phyloP scores from a whole-genome alignment of 1,284 basidiomycete genomes.

The Cutaneotrichosporon mucoides region DNA sequence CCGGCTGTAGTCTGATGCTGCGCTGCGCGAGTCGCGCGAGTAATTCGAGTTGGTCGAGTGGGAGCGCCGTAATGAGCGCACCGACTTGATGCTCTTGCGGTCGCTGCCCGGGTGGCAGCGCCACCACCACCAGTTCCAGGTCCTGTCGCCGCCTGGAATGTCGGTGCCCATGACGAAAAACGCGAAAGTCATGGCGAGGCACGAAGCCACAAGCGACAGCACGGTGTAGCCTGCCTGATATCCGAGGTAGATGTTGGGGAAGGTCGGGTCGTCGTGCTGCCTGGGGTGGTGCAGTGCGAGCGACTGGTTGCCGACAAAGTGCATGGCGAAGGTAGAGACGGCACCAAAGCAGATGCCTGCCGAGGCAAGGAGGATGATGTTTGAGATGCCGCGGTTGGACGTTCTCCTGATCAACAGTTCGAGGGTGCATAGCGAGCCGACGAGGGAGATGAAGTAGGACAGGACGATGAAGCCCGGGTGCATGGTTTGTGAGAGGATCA shows the following conservation, averaged over 20 bases:
- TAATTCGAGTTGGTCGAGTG: too few species aligned
- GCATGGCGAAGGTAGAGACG: slow-evolving; percentile 51
- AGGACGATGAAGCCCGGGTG: slow-evolving; percentile 48
- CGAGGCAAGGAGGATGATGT: slow-evolving; percentile 45
- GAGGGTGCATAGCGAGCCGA: slow-evolving; percentile 50
- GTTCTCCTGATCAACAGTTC: slow-evolving; percentile 50
- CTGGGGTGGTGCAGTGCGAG: slow-evolving; percentile 45
- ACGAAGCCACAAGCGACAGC: slow-evolving; percentile 49
- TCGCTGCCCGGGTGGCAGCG: neutral
- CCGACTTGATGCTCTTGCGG: neutral
- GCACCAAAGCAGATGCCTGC: slow-evolving; percentile 51
- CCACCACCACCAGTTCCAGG: slow-evolving; percentile 28
- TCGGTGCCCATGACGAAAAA: slow-evolving; percentile 52
- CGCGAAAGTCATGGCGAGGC: slow-evolving; percentile 49
- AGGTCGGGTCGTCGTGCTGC: slow-evolving; percentile 14
- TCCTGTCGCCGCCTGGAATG: slow-evolving; percentile 17
- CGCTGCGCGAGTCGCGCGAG: slow-evolving; percentile 5
- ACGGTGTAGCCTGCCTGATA: slow-evolving; percentile 51
- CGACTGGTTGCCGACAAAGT: slow-evolving; percentile 52
- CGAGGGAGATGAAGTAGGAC: slow-evolving; percentile 47
- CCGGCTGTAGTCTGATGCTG: slow-evolving; percentile 23
- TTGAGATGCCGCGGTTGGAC: slow-evolving; percentile 47
- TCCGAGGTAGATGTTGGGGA: slow-evolving; percentile 38
- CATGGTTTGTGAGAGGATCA: slow-evolving; percentile 40
- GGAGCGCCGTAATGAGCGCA: too few species aligned